phyloP scores from a whole-genome alignment of 208 protist genomes.

The Leishmania major region DNA sequence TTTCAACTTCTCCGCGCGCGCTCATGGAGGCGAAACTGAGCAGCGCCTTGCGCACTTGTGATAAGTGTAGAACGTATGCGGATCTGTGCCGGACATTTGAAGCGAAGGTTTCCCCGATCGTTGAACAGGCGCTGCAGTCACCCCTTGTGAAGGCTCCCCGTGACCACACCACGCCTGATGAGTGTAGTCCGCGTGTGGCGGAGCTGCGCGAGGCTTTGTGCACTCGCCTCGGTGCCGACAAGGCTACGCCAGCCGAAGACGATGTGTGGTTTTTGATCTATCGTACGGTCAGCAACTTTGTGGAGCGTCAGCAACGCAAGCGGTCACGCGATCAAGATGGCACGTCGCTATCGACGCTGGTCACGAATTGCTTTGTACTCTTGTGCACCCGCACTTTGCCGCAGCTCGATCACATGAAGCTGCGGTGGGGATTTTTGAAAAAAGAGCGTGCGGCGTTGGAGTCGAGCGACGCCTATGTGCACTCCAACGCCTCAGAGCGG shows the following conservation, averaged over 20 bases:
- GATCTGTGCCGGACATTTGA: constrained; percentile 34
- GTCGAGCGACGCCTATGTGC: constrained; percentile 63
- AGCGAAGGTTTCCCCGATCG: constrained; percentile 31
- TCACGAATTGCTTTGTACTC: constrained; percentile 79
- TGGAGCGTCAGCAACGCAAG: constrained; percentile 57
- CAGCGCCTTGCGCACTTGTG: constrained; percentile 36
- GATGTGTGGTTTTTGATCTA: constrained; percentile 86
- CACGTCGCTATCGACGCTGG: constrained; percentile 25
- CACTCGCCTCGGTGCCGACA: constrained; percentile 19
- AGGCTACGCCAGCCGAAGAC: constrained; percentile 33
- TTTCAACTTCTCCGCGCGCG: background rate
- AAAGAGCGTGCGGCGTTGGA: constrained; percentile 59
- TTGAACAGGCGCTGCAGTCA: constrained; percentile 52
- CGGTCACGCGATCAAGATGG: constrained; percentile 39
- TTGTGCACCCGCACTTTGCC: constrained; percentile 67
- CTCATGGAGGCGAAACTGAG: constrained; percentile 43
- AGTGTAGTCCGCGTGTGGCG: constrained; percentile 59
- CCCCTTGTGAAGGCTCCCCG: constrained; percentile 49
- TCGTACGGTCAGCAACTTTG: constrained; percentile 42
- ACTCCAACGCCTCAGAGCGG: constrained; percentile 72
- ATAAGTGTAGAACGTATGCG: constrained; percentile 31
- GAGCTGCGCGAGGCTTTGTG: constrained; percentile 54
- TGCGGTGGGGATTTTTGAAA: constrained; percentile 72
- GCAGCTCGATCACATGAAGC: constrained; percentile 43
- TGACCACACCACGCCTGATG: constrained; percentile 69